Evolutionary conservation across 1,139 yeast genomes (phyloP).

Genomic region (Suhomyces bribrorum): DNA sequence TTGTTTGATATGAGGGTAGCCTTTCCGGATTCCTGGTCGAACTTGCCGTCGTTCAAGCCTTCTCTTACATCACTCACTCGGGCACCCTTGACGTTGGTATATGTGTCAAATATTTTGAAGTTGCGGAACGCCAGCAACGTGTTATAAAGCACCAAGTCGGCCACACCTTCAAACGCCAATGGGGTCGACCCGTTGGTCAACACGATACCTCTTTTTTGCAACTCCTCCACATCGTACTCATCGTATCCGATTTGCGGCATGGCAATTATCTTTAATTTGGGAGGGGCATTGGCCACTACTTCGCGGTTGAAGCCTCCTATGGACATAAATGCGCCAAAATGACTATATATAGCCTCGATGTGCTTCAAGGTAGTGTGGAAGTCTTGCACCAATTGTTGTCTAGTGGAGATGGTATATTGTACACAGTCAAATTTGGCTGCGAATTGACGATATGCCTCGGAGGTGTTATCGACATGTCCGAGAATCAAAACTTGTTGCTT

Average conservation of each 20-base stretch:
- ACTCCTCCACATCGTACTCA: conserved; percentile 19
- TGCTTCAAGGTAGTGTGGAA: conserved; percentile 18
- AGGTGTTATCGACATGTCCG: conserved; percentile 40
- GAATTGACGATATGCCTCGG: conserved; percentile 42
- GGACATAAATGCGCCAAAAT: conserved; percentile 23
- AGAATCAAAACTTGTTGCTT: conserved; percentile 46
- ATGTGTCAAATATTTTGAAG: conserved; percentile 18
- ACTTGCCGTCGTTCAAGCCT: conserved; percentile 17
- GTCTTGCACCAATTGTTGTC: conserved; percentile 37
- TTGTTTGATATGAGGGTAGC: conserved; percentile 3
- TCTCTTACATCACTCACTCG: conserved; percentile 16
- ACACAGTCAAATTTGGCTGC: conserved; percentile 44
- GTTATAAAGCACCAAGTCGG: conserved; percentile 25
- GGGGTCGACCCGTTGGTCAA: conserved; percentile 24
- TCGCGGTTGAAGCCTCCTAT: conserved; percentile 24
- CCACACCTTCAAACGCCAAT: conserved; percentile 27
- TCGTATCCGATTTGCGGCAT: conserved; percentile 27
- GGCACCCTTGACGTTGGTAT: conserved; percentile 12
- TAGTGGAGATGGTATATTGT: conserved; percentile 41
- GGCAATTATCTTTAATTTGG: conserved; percentile 21
- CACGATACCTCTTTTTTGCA: conserved; percentile 21
- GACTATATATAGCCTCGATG: conserved; percentile 26
- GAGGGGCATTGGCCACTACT: conserved; percentile 20
- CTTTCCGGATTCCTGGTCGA: conserved; percentile 16
- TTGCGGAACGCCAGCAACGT: conserved; percentile 26